These are phyloP conservation scores for Pseudogymnoascus sp. DNA, from an alignment of 2,329 filamentous ascomycete genomes.

Conservation along the genomic window DNA sequence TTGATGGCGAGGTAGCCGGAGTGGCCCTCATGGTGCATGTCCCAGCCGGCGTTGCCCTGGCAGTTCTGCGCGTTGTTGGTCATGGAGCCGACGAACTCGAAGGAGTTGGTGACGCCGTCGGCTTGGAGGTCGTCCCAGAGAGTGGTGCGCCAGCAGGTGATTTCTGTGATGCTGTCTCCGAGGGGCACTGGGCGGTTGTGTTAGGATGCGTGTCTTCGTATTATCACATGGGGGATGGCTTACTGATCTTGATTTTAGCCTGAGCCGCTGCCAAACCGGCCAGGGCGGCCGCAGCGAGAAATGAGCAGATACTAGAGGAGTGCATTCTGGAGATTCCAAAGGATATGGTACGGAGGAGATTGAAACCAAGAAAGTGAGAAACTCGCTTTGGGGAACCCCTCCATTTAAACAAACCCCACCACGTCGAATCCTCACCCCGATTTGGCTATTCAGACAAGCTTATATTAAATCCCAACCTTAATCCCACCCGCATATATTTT, in stretches of 20 bases:
- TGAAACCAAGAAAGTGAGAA: not conserved
- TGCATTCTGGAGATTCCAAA: not conserved
- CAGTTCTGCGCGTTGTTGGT: constrained; percentile 33
- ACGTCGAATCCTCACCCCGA: too few species aligned
- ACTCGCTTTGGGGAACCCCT: not conserved
- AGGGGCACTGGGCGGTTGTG: constrained; percentile 30
- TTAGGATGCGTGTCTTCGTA: not conserved
- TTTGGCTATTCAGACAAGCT: not conserved
- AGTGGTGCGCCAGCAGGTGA: constrained; percentile 37
- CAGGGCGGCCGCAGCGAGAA: not conserved
- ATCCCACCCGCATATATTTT: not conserved
- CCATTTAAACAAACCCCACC: not conserved
- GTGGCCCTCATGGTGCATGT: constrained; percentile 38
- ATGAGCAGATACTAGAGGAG: not conserved
- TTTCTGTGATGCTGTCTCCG: constrained; percentile 39
- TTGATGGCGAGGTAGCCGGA: constrained; percentile 36
- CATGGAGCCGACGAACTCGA: constrained; percentile 37
- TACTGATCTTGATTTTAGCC: not conserved
- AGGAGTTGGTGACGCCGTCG: constrained; percentile 28
- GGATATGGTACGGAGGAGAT: not conserved
- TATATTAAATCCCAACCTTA: not conserved
- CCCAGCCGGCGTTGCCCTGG: constrained; percentile 28
- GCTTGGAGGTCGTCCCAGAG: constrained; percentile 34
- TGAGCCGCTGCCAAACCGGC: not conserved
- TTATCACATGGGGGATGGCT: not conserved